Conservation (phyloP, 306 rosid species). For the Lablab purpureus region DNA sequence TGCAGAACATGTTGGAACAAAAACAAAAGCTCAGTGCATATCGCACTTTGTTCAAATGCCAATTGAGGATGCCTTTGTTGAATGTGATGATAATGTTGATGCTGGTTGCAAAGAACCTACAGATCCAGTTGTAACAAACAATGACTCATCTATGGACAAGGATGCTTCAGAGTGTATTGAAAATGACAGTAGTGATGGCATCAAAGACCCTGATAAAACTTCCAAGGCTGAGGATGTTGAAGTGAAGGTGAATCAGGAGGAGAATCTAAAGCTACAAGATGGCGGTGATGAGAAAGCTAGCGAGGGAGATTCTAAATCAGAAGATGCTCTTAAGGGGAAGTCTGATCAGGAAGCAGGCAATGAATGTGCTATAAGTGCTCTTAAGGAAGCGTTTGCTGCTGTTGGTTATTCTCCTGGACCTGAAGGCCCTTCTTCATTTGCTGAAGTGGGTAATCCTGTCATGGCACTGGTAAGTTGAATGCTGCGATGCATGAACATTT, state of each 20-base stretch:
- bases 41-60: constrained; percentile 98
- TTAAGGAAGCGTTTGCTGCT: constrained; percentile 86
- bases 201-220: constrained; percentile 59
- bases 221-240: constrained; percentile 59
- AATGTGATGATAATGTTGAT: constrained; percentile 58
- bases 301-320: constrained; percentile 56
- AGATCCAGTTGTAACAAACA: constrained; percentile 59
- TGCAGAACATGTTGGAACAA: constrained; percentile 96
- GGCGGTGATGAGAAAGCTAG: constrained; percentile 56
- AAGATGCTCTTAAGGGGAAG: constrained; percentile 57
- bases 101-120: constrained; percentile 62
- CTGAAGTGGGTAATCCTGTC: constrained; percentile 89
- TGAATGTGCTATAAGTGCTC: constrained; percentile 72
- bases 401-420: constrained; percentile 71
- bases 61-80: constrained; percentile 81
- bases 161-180: constrained; percentile 61
- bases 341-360: constrained; percentile 54
- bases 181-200: constrained; percentile 51
- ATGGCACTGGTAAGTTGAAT: constrained; percentile 88
- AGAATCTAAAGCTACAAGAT: constrained; percentile 53
- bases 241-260: constrained; percentile 54
- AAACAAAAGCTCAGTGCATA: constrained; percentile 92
- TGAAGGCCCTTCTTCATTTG: constrained; percentile 76
- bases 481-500: constrained; percentile 12
- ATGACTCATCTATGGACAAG: constrained; percentile 56